phyloP scores from a whole-genome alignment of 148 eudicot genomes.

The Camellia sinensis region DNA sequence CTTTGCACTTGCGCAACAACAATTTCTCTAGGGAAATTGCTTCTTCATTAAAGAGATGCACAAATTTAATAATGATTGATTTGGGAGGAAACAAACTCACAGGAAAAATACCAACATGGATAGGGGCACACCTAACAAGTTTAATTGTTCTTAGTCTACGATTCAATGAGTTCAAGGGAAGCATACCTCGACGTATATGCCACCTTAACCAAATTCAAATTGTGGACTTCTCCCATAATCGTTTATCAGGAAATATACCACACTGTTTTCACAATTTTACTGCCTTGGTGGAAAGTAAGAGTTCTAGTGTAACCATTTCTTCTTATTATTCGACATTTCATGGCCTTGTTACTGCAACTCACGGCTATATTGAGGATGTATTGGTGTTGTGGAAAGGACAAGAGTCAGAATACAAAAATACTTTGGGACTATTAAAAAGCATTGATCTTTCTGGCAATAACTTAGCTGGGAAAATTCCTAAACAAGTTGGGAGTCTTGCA shows the following conservation, averaged over 20 bases:
- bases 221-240: constrained; percentile 17
- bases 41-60: constrained; percentile 4
- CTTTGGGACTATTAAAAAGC: constrained; percentile 1
- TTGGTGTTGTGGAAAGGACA: constrained; percentile 20
- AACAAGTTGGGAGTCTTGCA: constrained; percentile 7
- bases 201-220: background rate
- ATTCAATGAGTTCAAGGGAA: constrained; percentile 18
- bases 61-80: background rate
- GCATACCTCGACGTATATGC: constrained; percentile 6
- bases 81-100: constrained; percentile 4
- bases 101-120: constrained; percentile 16
- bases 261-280: background rate
- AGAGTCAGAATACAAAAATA: constrained; percentile 10
- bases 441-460: constrained; percentile 30
- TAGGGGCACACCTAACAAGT: background rate
- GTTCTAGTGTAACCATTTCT: background rate
- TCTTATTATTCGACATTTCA: background rate
- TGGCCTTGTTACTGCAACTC: too few species aligned
- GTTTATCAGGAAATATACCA: constrained; percentile 21
- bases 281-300: background rate
- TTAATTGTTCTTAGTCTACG: constrained; percentile 12
- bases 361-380: background rate
- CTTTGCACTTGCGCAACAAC: background rate
- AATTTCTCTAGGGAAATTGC: constrained; percentile 7
- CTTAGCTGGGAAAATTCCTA: constrained; percentile 20